Percentiles rank a stretch among this genome's conserved stretches.
These are phyloP conservation scores for Phytomonas sp. DNA, from an alignment of 208 protist species.

Conservation along the genomic window DNA sequence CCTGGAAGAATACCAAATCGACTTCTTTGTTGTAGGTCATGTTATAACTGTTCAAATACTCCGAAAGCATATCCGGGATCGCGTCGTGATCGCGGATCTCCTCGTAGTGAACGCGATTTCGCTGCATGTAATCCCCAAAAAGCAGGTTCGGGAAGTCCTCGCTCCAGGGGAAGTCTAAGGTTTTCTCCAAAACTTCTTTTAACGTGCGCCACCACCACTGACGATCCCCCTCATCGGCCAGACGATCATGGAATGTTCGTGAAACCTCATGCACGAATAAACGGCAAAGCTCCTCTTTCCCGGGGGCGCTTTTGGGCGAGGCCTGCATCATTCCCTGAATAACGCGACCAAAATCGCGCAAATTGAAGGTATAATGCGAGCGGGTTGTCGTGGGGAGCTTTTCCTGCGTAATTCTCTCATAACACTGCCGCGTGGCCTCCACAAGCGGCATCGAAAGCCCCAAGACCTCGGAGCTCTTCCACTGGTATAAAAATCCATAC, in stretches of 20 bases:
- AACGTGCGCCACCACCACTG: conserved; percentile 89
- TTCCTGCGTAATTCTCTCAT: conserved; percentile 89
- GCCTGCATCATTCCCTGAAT: conserved; percentile 94
- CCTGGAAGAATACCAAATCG: conserved; percentile 96
- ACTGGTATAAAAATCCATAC: conserved; percentile 75
- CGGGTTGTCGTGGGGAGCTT: conserved; percentile 96
- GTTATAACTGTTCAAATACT: conserved; percentile 92
- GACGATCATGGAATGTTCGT: conserved; percentile 95
- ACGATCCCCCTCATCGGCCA: conserved; percentile 88
- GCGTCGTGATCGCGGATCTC: conserved; percentile 44
- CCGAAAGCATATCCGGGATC: conserved; percentile 47
- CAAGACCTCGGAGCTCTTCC: conserved; percentile 16
- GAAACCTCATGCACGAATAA: conserved; percentile 94
- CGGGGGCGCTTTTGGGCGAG: conserved; percentile 45
- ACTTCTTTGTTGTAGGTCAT: conserved; percentile 83
- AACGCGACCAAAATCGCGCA: conserved; percentile 96
- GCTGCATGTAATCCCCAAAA: conserved; percentile 91
- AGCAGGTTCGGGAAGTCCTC: conserved; percentile 59
- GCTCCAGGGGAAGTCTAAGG: conserved; percentile 62
- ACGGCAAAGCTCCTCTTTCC: conserved; percentile 43
- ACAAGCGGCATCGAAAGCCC: conserved; percentile 73
- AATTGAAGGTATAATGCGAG: conserved; percentile 98
- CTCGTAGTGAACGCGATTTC: conserved; percentile 80
- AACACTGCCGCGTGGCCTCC: conserved; percentile 90
- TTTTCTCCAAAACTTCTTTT: conserved; percentile 33